These are phyloP conservation scores for Chlorophyllum brunneum DNA, from an alignment of 768 basidiomycete genomes.

Conservation along the genomic window DNA sequence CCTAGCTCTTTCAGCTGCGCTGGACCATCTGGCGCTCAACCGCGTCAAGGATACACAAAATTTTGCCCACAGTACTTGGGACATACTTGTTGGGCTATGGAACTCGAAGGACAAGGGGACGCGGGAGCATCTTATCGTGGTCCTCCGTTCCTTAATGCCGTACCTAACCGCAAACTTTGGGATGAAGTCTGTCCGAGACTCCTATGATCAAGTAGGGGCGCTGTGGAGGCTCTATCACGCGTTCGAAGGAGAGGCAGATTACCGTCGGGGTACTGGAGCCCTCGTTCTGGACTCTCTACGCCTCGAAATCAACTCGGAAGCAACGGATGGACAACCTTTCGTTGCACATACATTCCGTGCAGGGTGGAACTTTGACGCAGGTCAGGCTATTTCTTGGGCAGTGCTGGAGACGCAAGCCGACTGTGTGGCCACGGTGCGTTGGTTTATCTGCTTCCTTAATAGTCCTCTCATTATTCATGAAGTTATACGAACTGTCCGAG, in stretches of 20 bases:
- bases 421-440: constrained; percentile 60
- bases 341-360: constrained; percentile 63
- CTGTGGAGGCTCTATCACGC: constrained; percentile 50
- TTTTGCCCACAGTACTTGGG: constrained; percentile 64
- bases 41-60: constrained; percentile 49
- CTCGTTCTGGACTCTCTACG: constrained; percentile 66
- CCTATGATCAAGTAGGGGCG: constrained; percentile 41
- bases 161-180: constrained; percentile 46
- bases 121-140: constrained; percentile 78
- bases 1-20: constrained; percentile 57
- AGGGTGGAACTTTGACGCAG: constrained; percentile 66
- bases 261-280: constrained; percentile 58
- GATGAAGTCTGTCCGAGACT: constrained; percentile 16
- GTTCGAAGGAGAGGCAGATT: constrained; percentile 61
- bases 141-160: constrained; percentile 69
- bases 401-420: constrained; percentile 79
- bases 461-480: constrained; percentile 7
- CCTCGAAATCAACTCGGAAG: constrained; percentile 38
- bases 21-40: constrained; percentile 80
- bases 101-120: constrained; percentile 68
- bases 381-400: constrained; percentile 76
- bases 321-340: constrained; percentile 39
- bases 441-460: neutral
- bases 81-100: constrained; percentile 68
- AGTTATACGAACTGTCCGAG: constrained; percentile 69